Percentiles rank a stretch among this genome's conserved stretches.
Conservation (phyloP, 805 yeast genomes). For the Lipomyces starkeyi region DNA sequence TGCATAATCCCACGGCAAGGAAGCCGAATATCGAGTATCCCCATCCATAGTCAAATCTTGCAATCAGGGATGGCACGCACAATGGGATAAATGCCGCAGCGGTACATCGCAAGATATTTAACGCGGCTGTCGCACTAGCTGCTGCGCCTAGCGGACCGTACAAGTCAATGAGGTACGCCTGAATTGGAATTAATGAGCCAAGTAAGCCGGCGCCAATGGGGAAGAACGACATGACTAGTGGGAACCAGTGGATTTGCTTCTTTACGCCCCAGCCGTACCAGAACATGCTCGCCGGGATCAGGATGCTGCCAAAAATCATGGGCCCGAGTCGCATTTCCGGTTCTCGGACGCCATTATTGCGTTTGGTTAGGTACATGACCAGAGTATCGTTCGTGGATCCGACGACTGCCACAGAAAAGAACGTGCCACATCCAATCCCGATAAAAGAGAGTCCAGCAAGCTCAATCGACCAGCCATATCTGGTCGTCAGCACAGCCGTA, state of each 20-base stretch:
- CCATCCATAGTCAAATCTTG: constrained; percentile 32
- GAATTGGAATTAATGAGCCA: constrained; percentile 33
- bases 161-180: constrained; percentile 34
- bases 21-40: constrained; percentile 34
- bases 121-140: constrained; percentile 36
- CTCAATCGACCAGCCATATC: constrained; percentile 61
- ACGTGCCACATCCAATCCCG: constrained; percentile 59
- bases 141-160: constrained; percentile 36
- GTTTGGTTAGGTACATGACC: constrained; percentile 26
- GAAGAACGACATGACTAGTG: constrained; percentile 25
- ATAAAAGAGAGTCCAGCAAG: constrained; percentile 64
- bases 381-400: constrained; percentile 34
- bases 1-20: constrained; percentile 26
- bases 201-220: constrained; percentile 35
- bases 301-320: constrained; percentile 56
- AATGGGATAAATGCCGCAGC: constrained; percentile 36
- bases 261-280: constrained; percentile 45
- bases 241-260: constrained; percentile 28
- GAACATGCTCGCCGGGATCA: constrained; percentile 56
- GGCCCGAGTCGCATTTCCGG: constrained; percentile 60
- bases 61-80: constrained; percentile 28
- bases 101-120: constrained; percentile 32
- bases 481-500: constrained; percentile 58
- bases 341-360: constrained; percentile 42
- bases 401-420: constrained; percentile 58